A percentile compares a stretch with the other conserved stretches of the same genome.
phyloP scores from a whole-genome alignment of 2,329 filamentous ascomycete genomes.

The Diatrype stigma region DNA sequence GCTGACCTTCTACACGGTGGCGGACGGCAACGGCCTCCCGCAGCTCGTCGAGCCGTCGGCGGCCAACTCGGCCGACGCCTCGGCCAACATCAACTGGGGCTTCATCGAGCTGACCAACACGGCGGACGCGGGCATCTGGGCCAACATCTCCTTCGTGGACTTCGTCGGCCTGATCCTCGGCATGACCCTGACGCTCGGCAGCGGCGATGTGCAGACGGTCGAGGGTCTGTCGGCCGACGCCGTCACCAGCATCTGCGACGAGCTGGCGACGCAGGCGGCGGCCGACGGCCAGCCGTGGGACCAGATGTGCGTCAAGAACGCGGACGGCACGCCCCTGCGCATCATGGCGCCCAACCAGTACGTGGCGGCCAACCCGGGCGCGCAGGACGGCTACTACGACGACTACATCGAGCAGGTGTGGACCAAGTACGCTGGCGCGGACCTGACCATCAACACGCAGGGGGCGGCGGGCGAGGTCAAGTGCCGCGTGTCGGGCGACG shows the following conservation, averaged over 20 bases:
- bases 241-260: constrained; percentile 34
- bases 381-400: constrained; percentile 39
- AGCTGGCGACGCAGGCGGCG: constrained; percentile 31
- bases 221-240: constrained; percentile 32
- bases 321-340: constrained; percentile 35
- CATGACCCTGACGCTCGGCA: constrained; percentile 35
- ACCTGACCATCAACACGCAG: constrained; percentile 42
- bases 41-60: constrained; percentile 41
- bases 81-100: constrained; percentile 35
- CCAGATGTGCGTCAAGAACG: constrained; percentile 37
- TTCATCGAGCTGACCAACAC: constrained; percentile 41
- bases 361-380: constrained; percentile 27
- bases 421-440: constrained; percentile 33
- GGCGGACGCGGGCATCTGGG: constrained; percentile 28
- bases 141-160: constrained; percentile 46
- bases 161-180: constrained; percentile 45
- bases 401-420: constrained; percentile 44
- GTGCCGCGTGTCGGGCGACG: constrained; percentile 33
- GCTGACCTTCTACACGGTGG: constrained; percentile 28
- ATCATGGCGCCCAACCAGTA: constrained; percentile 42
- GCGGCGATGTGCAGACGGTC: constrained; percentile 28
- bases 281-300: constrained; percentile 40
- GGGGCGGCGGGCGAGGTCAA: constrained; percentile 32
- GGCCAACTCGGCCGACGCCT: constrained; percentile 32
- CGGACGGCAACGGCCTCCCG: constrained; percentile 12